Evolutionary conservation across 768 basidiomycete genomes (phyloP), one percentile per base, ranked within the genome.

Genomic region (Mycena galopus): DNA sequence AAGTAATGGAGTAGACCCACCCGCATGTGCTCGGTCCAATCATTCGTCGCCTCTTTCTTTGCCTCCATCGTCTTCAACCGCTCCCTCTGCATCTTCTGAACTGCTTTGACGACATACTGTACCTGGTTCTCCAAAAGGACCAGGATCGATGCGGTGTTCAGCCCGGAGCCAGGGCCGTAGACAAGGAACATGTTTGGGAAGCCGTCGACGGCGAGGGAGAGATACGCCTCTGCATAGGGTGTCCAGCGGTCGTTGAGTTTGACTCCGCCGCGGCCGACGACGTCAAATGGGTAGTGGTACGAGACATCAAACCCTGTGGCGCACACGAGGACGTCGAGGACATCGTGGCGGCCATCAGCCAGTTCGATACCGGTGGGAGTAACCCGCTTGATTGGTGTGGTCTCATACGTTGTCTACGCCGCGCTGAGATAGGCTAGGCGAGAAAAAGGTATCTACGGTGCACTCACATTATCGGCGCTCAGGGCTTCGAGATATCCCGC

Each of bases 21-120:
- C 62, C 58, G 50, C 69, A 23, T 70, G n/a, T 70, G 69, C 32
- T 64, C 69, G 17, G 69, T 33, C 69, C 69, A 70, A 65, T 70
- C 69, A 5, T 27, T 33, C 19, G 44, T 51, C 3, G 69, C 69
- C 56, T 58, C 69, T 14, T 59, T 70, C 62, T 70, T 70, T 25
- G 44, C 25, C 69, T 70, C 69, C 23, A 70, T 59, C 21, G 59
- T 11, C 62, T 59, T 64, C 42, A 70, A 7, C 61, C 69, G 37
- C 42, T 70, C 55, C 42, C 23, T 16, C 19, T 70, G 69, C n/a
- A 70, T 16, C 33, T 70, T 70, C 42, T 58, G 47, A 62, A 70
- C 42, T 42, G 62, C 69, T 44, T 70, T 64, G 21, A 27, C 42
- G n/a, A 70, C 29, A 64, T 70, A 70, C 39, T 29, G 17, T 12